These are phyloP conservation scores for Blastobotrys malaysiensis DNA, from an alignment of 1,139 yeast species.

Conservation along the genomic window DNA sequence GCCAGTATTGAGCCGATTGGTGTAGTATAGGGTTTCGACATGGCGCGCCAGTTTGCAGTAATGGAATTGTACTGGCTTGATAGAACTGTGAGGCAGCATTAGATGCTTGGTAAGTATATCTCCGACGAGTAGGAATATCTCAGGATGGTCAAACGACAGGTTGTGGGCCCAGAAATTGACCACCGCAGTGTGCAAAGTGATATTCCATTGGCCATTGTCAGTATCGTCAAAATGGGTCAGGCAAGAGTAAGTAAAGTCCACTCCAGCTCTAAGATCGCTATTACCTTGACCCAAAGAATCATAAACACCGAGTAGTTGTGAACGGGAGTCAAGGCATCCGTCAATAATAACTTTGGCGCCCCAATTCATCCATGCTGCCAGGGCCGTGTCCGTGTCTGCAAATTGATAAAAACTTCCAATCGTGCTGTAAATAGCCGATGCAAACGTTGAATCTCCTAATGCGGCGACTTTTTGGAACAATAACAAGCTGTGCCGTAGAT, in stretches of 20 bases:
- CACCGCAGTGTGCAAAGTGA: neutral
- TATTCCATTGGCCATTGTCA: neutral
- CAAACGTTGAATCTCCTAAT: neutral
- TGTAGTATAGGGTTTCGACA: neutral
- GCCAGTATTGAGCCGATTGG: neutral
- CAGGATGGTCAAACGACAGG: neutral
- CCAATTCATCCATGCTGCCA: neutral
- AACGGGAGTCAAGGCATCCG: neutral
- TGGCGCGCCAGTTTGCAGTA: neutral
- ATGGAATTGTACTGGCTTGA: neutral
- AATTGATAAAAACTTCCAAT: neutral
- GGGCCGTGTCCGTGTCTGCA: neutral
- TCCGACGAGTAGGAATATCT: neutral
- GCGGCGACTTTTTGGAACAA: neutral
- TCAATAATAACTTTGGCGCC: neutral
- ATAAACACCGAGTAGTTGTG: neutral
- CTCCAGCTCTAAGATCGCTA: neutral
- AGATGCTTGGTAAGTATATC: neutral
- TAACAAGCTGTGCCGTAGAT: neutral
- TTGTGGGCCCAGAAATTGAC: neutral
- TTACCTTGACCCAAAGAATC: neutral
- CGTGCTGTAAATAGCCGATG: neutral
- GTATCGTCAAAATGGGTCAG: neutral
- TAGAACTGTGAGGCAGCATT: neutral
- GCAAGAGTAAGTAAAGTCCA: neutral